These are phyloP conservation scores for Saccharomyces hybrid DNA, from an alignment of 1,139 yeast species.

Conservation along the genomic window DNA sequence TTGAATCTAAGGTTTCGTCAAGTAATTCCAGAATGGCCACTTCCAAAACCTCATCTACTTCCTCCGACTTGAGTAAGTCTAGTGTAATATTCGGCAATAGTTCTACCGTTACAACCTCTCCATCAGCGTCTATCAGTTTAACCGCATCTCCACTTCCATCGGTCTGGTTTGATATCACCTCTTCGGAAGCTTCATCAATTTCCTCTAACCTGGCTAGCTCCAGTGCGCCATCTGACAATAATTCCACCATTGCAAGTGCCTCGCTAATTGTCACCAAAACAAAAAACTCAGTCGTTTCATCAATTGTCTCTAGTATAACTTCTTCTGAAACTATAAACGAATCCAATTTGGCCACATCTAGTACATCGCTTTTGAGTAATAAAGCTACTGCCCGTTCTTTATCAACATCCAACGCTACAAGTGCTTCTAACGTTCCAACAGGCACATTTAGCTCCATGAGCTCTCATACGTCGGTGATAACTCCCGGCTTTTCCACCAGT, in stretches of 20 bases:
- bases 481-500: neutral
- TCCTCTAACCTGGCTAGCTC: neutral
- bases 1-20: neutral
- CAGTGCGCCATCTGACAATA: neutral
- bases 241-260: neutral
- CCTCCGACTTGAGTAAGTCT: neutral
- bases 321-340: neutral
- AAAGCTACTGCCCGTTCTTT: neutral
- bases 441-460: neutral
- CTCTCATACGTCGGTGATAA: neutral
- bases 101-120: neutral
- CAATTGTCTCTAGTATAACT: neutral
- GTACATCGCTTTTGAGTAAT: neutral
- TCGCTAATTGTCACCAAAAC: neutral
- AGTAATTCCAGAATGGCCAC: neutral
- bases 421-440: neutral
- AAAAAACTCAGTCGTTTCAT: neutral
- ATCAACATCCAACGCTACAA: neutral
- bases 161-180: neutral
- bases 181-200: neutral
- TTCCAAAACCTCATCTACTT: neutral
- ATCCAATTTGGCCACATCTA: neutral
- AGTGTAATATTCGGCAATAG: neutral
- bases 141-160: too few relatives aligned
- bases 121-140: neutral